Conservation (phyloP, 2,329 filamentous ascomycete species). For the Phyllosticta capitalensis region DNA sequence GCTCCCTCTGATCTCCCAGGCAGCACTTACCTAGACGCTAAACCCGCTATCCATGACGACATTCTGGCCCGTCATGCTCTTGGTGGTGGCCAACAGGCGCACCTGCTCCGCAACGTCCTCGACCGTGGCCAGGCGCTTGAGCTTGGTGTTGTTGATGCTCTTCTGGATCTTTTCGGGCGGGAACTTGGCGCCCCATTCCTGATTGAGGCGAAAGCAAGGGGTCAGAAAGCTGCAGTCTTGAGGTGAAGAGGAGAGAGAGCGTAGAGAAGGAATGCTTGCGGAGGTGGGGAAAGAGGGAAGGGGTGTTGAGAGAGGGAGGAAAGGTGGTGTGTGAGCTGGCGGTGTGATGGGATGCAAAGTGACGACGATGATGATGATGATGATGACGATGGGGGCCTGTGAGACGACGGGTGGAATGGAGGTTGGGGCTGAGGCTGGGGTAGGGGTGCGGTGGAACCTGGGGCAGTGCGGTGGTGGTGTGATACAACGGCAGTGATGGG, state of each 20-base stretch:
- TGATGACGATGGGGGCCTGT: background rate
- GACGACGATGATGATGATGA: background rate
- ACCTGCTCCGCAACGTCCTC: slow-evolving; percentile 35
- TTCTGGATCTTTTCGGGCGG: slow-evolving; percentile 35
- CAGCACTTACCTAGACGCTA: slow-evolving; percentile 15
- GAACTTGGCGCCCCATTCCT: slow-evolving; percentile 40
- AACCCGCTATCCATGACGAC: slow-evolving; percentile 28
- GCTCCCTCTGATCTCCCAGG: background rate
- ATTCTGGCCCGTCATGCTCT: slow-evolving; percentile 30
- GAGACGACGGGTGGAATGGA: background rate
- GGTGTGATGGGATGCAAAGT: too few relatives aligned
- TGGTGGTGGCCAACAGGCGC: slow-evolving; percentile 23
- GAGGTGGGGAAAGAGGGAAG: background rate
- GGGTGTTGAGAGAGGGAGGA: background rate
- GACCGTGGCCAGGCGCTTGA: slow-evolving; percentile 45
- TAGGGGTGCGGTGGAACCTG: background rate
- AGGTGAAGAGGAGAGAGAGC: too few relatives aligned
- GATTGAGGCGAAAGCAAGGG: slow-evolving; percentile 8
- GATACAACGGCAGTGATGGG: background rate
- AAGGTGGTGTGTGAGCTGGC: too few relatives aligned
- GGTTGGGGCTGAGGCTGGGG: background rate
- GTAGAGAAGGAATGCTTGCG: too few relatives aligned
- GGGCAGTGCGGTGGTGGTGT: background rate
- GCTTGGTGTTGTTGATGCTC: slow-evolving; percentile 34
- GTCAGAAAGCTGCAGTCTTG: too few relatives aligned